These are phyloP conservation scores for Ceratocystis cubensis DNA, from an alignment of 2,329 filamentous ascomycete species.

Conservation along the genomic window DNA sequence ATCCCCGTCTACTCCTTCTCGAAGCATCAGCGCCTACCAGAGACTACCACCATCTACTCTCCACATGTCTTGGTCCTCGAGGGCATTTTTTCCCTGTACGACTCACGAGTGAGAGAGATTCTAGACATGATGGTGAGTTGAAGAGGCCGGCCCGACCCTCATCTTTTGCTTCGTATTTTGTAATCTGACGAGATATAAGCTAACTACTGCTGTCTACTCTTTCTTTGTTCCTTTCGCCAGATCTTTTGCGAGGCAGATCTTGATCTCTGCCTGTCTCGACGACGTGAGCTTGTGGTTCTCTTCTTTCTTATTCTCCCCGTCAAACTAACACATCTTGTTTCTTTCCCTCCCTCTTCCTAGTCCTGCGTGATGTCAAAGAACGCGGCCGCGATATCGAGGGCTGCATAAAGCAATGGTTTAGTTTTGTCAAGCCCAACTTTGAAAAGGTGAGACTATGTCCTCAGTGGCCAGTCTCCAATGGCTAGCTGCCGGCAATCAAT, in stretches of 20 bases:
- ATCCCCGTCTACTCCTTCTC: conserved; percentile 93
- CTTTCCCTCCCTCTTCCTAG: conserved; percentile 32
- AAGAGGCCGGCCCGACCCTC: too few species aligned
- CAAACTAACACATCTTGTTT: neutral
- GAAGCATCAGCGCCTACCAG: conserved; percentile 66
- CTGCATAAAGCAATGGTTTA: conserved; percentile 96
- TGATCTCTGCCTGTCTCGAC: conserved; percentile 79
- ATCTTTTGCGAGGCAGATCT: conserved; percentile 95
- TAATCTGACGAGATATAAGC: neutral
- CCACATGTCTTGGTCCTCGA: conserved; percentile 91
- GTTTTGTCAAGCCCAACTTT: conserved; percentile 92
- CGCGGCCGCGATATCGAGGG: conserved; percentile 86
- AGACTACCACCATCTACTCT: conserved; percentile 85
- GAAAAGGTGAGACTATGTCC: conserved; percentile 43
- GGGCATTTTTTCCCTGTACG: conserved; percentile 90
- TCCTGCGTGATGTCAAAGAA: conserved; percentile 77
- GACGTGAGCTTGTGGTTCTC: conserved; percentile 47
- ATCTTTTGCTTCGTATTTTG: neutral
- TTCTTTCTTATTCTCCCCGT: neutral
- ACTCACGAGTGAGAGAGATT: conserved; percentile 69
- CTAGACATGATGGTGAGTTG: conserved; percentile 69
- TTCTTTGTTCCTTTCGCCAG: conserved; percentile 29
- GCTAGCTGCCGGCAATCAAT: too few species aligned
- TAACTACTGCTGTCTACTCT: neutral
- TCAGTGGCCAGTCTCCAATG: too few species aligned